Conservation (phyloP, 495 filamentous ascomycete species). For the Chaetomidium leptoderma region DNA sequence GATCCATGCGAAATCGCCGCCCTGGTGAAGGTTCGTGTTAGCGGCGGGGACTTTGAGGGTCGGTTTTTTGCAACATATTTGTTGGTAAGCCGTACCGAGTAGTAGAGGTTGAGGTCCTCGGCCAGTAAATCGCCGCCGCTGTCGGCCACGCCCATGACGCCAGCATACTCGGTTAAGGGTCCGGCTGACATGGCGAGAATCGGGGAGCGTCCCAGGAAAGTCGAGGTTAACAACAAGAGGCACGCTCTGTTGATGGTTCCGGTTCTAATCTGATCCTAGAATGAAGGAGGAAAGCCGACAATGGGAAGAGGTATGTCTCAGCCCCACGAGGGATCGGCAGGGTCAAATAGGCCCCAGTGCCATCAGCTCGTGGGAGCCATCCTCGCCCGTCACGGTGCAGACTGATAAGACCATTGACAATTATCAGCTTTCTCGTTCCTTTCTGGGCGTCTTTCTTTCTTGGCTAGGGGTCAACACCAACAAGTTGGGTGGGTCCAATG, state of each 20-base stretch:
- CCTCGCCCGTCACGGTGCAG: background rate
- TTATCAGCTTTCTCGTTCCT: background rate
- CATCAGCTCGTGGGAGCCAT: background rate
- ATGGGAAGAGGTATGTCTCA: conserved; percentile 8
- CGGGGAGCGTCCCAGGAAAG: background rate
- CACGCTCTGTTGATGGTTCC: background rate
- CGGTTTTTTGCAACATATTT: background rate
- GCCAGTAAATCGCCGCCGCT: conserved; percentile 72
- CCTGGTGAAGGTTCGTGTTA: conserved; percentile 40
- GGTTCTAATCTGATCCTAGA: background rate
- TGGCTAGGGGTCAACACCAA: background rate
- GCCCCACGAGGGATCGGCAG: conserved; percentile 21
- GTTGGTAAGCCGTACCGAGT: conserved; percentile 55
- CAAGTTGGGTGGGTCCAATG: background rate
- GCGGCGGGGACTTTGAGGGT: conserved; percentile 3
- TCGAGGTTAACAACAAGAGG: background rate
- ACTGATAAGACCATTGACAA: conserved; percentile 9
- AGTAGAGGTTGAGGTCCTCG: conserved; percentile 75
- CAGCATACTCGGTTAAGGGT: conserved; percentile 59
- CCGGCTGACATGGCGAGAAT: conserved; percentile 34
- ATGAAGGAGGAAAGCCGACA: conserved; percentile 3
- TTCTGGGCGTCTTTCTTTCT: background rate
- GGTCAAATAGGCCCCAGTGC: conserved; percentile 24
- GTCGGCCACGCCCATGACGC: conserved; percentile 41
- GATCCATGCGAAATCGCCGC: conserved; percentile 91